Evolutionary conservation across 257 asterid genomes (phyloP).

Genomic region (Solanum peruvianum): DNA sequence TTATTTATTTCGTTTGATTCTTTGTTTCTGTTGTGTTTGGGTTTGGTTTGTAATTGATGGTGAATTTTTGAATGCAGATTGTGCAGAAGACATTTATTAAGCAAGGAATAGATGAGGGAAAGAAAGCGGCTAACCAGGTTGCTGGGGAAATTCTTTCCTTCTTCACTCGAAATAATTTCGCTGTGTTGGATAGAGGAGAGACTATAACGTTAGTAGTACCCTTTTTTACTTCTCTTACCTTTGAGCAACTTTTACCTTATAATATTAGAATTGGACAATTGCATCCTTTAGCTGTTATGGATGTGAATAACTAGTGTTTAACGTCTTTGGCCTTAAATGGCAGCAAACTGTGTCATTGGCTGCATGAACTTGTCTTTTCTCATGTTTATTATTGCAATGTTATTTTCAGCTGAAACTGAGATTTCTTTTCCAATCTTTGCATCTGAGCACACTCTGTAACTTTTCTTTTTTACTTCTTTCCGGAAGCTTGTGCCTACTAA

Average conservation of each 20-base stretch:
- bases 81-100: conserved; percentile 70
- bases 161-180: conserved; percentile 79
- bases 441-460: background rate
- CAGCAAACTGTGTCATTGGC: background rate
- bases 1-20: background rate
- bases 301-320: background rate
- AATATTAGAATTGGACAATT: background rate
- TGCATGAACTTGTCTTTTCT: background rate
- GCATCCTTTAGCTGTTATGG: background rate
- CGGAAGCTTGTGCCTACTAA: background rate
- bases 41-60: background rate
- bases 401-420: background rate
- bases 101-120: conserved; percentile 54
- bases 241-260: background rate
- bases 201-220: conserved; percentile 60
- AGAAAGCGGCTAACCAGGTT: conserved; percentile 48
- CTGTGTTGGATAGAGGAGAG: conserved; percentile 73
- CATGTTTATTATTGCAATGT: background rate
- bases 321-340: background rate
- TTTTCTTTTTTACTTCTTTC: background rate
- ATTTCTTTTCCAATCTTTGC: background rate
- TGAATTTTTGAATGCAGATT: conserved; percentile 36
- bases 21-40: background rate
- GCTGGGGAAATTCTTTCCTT: conserved; percentile 89
- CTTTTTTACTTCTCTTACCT: background rate